Evolutionary conservation across 2,329 filamentous ascomycete species (phyloP), one percentile per base, ranked within the genome.

Genomic region (Sphaerulina populicola): DNA sequence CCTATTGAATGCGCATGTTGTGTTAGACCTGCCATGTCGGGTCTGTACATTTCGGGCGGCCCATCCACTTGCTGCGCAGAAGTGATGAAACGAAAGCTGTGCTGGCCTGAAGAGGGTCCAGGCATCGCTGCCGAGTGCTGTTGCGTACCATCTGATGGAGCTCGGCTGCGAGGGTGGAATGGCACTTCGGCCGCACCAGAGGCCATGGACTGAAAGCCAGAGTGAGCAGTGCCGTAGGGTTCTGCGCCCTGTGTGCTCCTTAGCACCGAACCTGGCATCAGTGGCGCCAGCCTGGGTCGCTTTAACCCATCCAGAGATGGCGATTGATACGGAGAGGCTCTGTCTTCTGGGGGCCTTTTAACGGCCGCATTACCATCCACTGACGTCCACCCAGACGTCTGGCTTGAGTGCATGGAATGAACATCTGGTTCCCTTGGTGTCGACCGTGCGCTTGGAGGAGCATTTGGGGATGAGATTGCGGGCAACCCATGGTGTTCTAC

Each of bases 271-370:
- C 61, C 62, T 12, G 62, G 57, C 56, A 60, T 62, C 23, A 68
- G 54, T 3, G 68, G 68, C 11, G 66, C 70, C 12, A 74, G 62
- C 55, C 68, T 72, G n/a, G 68, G 71, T 21, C 73, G 66, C 53
- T 76, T 76, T 1, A 72, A 69, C 8, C 71, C 72, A 44, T 65
- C 70, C 6, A 67, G 53, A 23, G 57, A 54, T 6, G 61, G 57
- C 4, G 59, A 57, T 47, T 64, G 54, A 59, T 63, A 57, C 57
- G 64, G 51, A 41, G 63, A 62, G 9, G 39, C 40, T 42, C 51
- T 65, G 11, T 69, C 66, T 18, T 68, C 62, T n/a, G 67, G 67
- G 31, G 68, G 59, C 2, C 73, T 69, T 55, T 75, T 75, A 2
- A 62, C 57, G 6, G 65, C 64, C 35, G 68, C 61, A 48, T 69